Conservation (phyloP, 2,329 filamentous ascomycete genomes). For the Cadophora gregata region DNA sequence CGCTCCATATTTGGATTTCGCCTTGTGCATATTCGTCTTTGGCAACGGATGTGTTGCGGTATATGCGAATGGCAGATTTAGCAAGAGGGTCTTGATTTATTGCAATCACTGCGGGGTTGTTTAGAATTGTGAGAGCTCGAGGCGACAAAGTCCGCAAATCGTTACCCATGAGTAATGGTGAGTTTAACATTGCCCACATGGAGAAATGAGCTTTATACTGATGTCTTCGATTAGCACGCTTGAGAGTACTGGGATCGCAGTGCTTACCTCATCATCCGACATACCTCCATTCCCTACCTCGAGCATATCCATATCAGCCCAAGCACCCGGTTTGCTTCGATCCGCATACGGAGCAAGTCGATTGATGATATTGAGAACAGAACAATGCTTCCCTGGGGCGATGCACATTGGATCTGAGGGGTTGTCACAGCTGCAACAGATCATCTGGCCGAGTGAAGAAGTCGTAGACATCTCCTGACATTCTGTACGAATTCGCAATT, state of each 20-base stretch:
- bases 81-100: constrained; percentile 44
- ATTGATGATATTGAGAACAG: constrained; percentile 31
- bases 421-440: constrained; percentile 30
- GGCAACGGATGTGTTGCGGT: constrained; percentile 46
- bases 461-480: constrained; percentile 47
- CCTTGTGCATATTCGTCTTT: constrained; percentile 50
- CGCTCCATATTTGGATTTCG: constrained; percentile 56
- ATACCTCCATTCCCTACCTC: constrained; percentile 35
- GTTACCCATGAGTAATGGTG: constrained; percentile 38
- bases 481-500: constrained; percentile 49
- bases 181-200: constrained; percentile 36
- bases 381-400: constrained; percentile 31
- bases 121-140: constrained; percentile 34
- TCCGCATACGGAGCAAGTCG: constrained; percentile 27
- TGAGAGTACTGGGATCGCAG: too few relatives aligned
- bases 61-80: constrained; percentile 43
- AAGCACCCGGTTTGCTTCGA: constrained; percentile 29
- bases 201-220: constrained; percentile 41
- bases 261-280: constrained; percentile 30
- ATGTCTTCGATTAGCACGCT: too few relatives aligned
- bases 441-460: constrained; percentile 36
- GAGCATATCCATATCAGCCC: constrained; percentile 36
- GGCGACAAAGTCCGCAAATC: constrained; percentile 25
- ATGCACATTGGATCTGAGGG: constrained; percentile 29
- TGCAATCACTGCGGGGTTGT: constrained; percentile 46